Base-by-base conservation (phyloP, 148 eudicot species). In the Rhododendron vialii region DNA sequence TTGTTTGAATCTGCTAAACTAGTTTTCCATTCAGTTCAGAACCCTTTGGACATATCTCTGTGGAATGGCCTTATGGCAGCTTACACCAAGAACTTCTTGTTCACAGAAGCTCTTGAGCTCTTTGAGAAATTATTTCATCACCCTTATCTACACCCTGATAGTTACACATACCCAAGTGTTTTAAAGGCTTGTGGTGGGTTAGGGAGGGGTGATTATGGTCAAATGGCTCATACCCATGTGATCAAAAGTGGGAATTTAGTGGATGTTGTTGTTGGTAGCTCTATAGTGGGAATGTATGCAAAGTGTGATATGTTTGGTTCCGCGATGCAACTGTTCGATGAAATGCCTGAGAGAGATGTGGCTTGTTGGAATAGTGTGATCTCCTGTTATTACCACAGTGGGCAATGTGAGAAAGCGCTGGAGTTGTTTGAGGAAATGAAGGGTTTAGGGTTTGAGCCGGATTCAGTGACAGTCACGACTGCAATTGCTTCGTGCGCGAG, bases 141-240 rank as follows among this genome's bases (percentile, higher is more conserved):
- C 84, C 87, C 85, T 45, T 59, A 74, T 84, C 86, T 89, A 26
- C 82, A 51, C 10, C 88, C 90, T 20, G 90, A 89, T 24, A 81
- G 85, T 9, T 86, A 80, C 51, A 86, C 90, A 51, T 89, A 86
- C 84, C 90, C 90, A 24, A 89, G 88, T 81, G 90, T 89, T 8
- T 28, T 89, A 13, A 89, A 87, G 85, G 90, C 90, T 47, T 89
- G 88, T 63, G 88, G 87, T 41, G 90, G 90, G 14, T 82, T 89
- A n/a, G 87, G 87, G 12, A 82, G 80, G 59, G 83, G 79, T 61
- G 59, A 7, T 59, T 71, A 47, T 59, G 90, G 90, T 14, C 41
- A 84, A 86, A 80, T 89, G 80, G 79, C 22, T 75, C 79, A 75
- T 17, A 75, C 48, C 79, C 79, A 35, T 17, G 79, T 75, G 79